Base-by-base conservation (phyloP, 768 basidiomycete genomes). In the Leccinum subtestaceum region DNA sequence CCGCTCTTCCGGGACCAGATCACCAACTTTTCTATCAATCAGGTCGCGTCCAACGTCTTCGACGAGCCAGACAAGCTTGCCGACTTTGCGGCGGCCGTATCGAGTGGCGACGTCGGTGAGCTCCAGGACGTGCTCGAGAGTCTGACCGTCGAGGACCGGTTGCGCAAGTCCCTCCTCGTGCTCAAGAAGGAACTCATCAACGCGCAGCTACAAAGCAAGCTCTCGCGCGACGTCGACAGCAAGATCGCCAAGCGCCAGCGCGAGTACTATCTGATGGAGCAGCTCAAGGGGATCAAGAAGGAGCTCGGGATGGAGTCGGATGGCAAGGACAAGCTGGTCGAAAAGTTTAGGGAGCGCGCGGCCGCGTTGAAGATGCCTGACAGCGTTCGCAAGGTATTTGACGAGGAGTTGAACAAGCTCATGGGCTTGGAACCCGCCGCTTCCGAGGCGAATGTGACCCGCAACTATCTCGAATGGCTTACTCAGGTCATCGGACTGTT, bases 131-230 rank as follows among this genome's bases (percentile, higher is more conserved):
- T 98, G 1, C 79, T 98, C 36, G 95, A 98, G 74, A 86, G 86
- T 61, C 80, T 93, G 23, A 81, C 83, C 2, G 88, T 98, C 19
- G 91, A 93, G 55, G 95, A 96, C 62, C 81, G 97, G 17, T 78
- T 98, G 11, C 88, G 91, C 62, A 95, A 95, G 74, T 90, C 95
- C 0, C 78, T 98, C 9, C 76, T 95, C 29, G 93, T 98, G 1
- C 81, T 99, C 62, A 98, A 98, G 81, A 98, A 98, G 75, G 97
- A 98, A 72, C 81, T 98, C 32, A 97, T 98, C 73, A 98, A 98
- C 64, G 94, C 95, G 0, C 94, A 98, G 70, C 76, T 98, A 52
- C 96, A 97, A 74, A 87, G 84, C 67, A 97, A 96, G 75, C 88
- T 98, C 57, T 86, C 88, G 1, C 82, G 92, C 17, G 95, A 98